Base-by-base conservation (phyloP, 805 yeast genomes). In the Zygosaccharomyces rouxii region DNA sequence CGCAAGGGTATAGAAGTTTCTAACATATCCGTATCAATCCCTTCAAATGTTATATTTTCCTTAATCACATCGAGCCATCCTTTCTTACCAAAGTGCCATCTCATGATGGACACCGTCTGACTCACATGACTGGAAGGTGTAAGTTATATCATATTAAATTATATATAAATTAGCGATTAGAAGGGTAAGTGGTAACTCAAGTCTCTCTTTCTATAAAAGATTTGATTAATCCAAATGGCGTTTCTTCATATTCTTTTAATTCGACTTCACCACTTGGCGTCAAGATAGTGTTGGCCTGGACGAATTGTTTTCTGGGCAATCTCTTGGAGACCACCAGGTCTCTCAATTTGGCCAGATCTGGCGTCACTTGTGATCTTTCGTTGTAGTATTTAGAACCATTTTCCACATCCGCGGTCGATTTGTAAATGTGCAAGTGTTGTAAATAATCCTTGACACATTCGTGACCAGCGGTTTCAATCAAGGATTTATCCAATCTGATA, bases 251-350 rank as follows among this genome's bases (percentile, higher is more conserved):
- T 62, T 86, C 95, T 49, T 73, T 75, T n/a, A 88, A 72, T 35
- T 68, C 74, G 4, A 60, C 57, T 14, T 41, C 41, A 7, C 67
- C 73, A 4, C 67, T 75, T 31, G 16, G 21, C 7, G 46, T 38
- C 11, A 63, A 55, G 39, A 79, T 53, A 7, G 95, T 84, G 68
- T 89, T 89, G 23, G 89, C 87, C 68, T 89, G 97, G 49, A 89
- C 80, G 56, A 84, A 78, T 64, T 87, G 95, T 66, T 82, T 84
- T 66, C 97, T 79, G 53, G 97, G 95, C 57, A 84, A 73, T 68
- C 87, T 86, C 64, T 86, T 84, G 39, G 71, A 69, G 51, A 89
- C 70, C 11, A 89, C 89, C 31, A 76, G 71, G 46, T 81, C 83
- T 69, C 96, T 78, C 63, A 76, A 84, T 53, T 74, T 68, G 22